Evolutionary conservation across 78 protist species (phyloP), one percentile per base, ranked within the genome.

Genomic region (Dictyostelium discoideum): DNA sequence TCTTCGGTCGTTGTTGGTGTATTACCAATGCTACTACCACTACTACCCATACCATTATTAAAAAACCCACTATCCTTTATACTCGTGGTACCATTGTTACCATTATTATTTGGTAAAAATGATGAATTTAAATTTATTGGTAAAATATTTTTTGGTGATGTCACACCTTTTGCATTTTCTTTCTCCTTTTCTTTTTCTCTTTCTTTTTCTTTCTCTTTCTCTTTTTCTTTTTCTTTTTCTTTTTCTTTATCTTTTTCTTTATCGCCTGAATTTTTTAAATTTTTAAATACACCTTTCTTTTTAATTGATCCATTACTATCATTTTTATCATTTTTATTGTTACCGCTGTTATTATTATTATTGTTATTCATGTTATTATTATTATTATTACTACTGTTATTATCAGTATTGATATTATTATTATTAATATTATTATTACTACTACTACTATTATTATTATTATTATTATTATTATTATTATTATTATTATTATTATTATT

Each of bases 1-100:
- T 89, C 88, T 20, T 37, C 46, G 2, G 87, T 89, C 0, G 50
- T 8, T 1, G 94, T 67, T 29, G 94, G 86, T 0, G 87, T 88
- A 39, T 20, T 46, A 3, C 69, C 24, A n/a, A 85, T 67, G 24
- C 57, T 24, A 69, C 81, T 85, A 7, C 63, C 63, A 44, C 60
- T 44, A 46, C 32, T 20, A 42, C 60, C 22, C 63, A 79, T 40
- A 3, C 82, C 82, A 54, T 54, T 54, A 54, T 54, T 54, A 54
- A 54, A 54, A 54, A 54, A 54, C 16, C 65, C 65, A 26, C 29
- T 26, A 37, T 37, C 82, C 37, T 18, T 37, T 24, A 26, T 37
- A 22, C 24, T 8, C 5, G 74, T 9, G 46, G 46, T 42, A 5
- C 46, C 46, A 9, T 7, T n/a, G 26, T 63, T 63, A 63, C 73